These are phyloP conservation scores for Cochlearia excelsa DNA, from an alignment of 345 rosid species.

Conservation along the genomic window DNA sequence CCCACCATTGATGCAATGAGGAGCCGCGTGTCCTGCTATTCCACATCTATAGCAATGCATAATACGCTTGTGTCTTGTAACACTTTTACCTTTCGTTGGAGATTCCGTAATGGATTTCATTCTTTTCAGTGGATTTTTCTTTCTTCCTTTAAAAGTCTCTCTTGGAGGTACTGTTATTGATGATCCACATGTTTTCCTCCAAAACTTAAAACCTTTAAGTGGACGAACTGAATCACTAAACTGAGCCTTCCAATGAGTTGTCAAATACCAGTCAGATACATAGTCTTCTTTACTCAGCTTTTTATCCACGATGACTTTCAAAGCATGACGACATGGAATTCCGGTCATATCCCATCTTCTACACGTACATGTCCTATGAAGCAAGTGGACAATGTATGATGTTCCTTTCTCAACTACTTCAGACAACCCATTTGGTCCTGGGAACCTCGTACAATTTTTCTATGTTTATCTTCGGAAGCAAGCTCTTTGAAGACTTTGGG, in stretches of 20 bases:
- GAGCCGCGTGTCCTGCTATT: too few species aligned
- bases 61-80: background rate
- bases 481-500: too few species aligned
- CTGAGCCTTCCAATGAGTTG: background rate
- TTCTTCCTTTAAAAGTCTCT: background rate
- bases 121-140: background rate
- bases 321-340: background rate
- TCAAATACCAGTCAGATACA: background rate
- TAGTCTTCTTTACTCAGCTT: background rate
- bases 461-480: too few species aligned
- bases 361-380: background rate
- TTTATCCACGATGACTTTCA: background rate
- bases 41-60: too few species aligned
- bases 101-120: background rate
- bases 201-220: background rate
- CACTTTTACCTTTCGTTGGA: background rate
- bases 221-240: background rate
- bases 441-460: too few species aligned
- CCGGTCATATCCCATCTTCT: background rate
- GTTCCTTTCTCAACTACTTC: background rate
- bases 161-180: background rate
- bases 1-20: too few species aligned
- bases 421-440: background rate
- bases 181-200: background rate
- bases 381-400: background rate